A percentile compares a stretch with the other conserved stretches of the same genome.
phyloP scores from a whole-genome alignment of 2,329 filamentous ascomycete genomes.

The Eurotiales sp. region DNA sequence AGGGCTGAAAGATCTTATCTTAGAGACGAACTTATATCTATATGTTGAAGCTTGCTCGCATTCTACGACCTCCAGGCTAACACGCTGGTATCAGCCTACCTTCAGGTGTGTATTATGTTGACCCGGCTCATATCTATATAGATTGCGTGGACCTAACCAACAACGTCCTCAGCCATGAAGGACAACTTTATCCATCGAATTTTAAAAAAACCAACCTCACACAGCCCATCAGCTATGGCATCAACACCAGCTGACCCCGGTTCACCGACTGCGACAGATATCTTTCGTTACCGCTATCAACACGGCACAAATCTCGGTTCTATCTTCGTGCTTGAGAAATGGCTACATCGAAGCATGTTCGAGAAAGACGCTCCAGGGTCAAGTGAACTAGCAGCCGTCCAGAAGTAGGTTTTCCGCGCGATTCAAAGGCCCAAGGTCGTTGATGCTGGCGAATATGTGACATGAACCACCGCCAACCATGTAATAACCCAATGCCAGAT shows the following conservation, averaged over 20 bases:
- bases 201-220: neutral
- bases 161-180: neutral
- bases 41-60: no score
- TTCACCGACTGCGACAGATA: slow-evolving; percentile 22
- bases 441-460: neutral
- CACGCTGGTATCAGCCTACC: no score
- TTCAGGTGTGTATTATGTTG: no score
- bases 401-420: slow-evolving; percentile 19
- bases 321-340: slow-evolving; percentile 59
- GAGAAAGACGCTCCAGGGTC: slow-evolving; percentile 36
- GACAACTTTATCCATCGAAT: neutral
- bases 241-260: slow-evolving; percentile 16
- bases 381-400: slow-evolving; percentile 53
- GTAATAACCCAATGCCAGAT: slow-evolving; percentile 21
- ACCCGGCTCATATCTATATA: no score
- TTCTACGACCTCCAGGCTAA: no score
- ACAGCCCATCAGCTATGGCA: neutral
- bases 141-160: neutral
- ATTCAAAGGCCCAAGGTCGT: neutral
- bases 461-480: no score
- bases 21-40: no score
- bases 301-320: slow-evolving; percentile 58
- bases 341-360: slow-evolving; percentile 53
- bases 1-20: no score
- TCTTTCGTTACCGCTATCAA: slow-evolving; percentile 55